phyloP scores from a whole-genome alignment of 495 filamentous ascomycete species.

The Neurospora sp. region DNA sequence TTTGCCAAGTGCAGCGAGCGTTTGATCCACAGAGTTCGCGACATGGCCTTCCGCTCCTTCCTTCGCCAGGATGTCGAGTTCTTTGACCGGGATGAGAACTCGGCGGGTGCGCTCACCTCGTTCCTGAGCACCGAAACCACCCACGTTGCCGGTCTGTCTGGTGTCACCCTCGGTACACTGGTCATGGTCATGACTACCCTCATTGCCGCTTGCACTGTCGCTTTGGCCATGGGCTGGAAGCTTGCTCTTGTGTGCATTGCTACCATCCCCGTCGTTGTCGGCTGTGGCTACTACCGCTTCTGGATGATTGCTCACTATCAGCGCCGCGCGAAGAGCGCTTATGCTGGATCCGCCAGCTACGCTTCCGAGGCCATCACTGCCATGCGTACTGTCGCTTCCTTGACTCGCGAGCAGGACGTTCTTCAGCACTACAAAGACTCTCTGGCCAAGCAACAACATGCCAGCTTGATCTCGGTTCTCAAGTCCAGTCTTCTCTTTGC shows the following conservation, averaged over 20 bases:
- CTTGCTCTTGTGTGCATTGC: conserved; percentile 76
- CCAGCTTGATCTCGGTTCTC: conserved; percentile 22
- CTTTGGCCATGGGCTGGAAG: conserved; percentile 75
- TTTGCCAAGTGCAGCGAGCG: conserved; percentile 77
- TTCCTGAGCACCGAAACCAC: conserved; percentile 84
- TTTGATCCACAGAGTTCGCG: conserved; percentile 70
- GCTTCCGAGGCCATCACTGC: conserved; percentile 83
- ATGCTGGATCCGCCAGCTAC: conserved; percentile 65
- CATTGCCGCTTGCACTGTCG: conserved; percentile 53
- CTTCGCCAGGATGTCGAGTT: conserved; percentile 84
- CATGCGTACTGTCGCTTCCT: conserved; percentile 80
- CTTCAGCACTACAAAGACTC: conserved; percentile 47
- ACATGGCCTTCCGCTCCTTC: conserved; percentile 73
- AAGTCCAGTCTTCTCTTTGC: conserved; percentile 53
- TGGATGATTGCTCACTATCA: conserved; percentile 62
- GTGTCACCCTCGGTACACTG: conserved; percentile 70
- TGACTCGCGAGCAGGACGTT: conserved; percentile 55
- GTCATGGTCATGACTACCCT: conserved; percentile 68
- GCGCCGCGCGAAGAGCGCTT: conserved; percentile 58
- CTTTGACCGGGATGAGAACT: conserved; percentile 77
- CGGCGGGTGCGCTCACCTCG: conserved; percentile 70
- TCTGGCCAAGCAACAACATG: conserved; percentile 19
- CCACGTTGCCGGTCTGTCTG: conserved; percentile 72
- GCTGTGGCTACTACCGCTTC: conserved; percentile 81
- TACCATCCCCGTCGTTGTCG: conserved; percentile 68